Conservation (phyloP, 371 early-diverging fungal species). For the Spraguea lophii region DNA sequence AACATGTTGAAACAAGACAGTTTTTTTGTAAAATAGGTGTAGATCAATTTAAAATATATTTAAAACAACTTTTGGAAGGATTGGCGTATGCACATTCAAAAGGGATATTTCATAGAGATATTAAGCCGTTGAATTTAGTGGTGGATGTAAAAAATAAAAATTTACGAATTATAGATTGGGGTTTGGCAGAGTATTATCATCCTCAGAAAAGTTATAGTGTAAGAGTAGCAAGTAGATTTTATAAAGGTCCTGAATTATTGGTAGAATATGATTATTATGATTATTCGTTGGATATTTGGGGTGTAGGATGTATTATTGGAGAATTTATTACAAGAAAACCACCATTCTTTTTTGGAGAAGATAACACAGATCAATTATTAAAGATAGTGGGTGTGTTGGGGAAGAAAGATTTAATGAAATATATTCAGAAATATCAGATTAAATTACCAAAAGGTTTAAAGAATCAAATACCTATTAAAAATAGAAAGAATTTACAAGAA, state of each 20-base stretch:
- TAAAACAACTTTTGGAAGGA: conserved; percentile 78
- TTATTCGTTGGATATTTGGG: conserved; percentile 98
- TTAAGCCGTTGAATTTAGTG: conserved; percentile 98
- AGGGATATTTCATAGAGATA: conserved; percentile 99
- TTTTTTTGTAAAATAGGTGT: conserved; percentile 62
- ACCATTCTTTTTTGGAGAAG: conserved; percentile 91
- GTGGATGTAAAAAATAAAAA: conserved; percentile 56
- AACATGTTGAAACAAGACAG: conserved; percentile 56
- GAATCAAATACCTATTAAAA: background rate
- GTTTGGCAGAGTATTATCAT: conserved; percentile 95
- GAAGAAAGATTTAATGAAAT: conserved; percentile 63
- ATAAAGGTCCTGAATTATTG: conserved; percentile 93
- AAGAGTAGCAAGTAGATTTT: conserved; percentile 87
- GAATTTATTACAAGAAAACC: conserved; percentile 77
- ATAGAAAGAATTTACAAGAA: conserved; percentile 8
- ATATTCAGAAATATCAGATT: conserved; percentile 77
- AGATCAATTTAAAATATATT: conserved; percentile 77
- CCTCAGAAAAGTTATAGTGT: conserved; percentile 87
- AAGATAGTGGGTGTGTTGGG: conserved; percentile 86
- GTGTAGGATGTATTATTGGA: conserved; percentile 93
- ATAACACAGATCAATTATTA: conserved; percentile 87
- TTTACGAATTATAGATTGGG: conserved; percentile 94
- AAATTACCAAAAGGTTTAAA: conserved; percentile 46
- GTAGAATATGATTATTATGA: conserved; percentile 90
- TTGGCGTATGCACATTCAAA: conserved; percentile 83